Evolutionary conservation across 768 basidiomycete genomes (phyloP).

Genomic region (Collybiopsis luxurians): DNA sequence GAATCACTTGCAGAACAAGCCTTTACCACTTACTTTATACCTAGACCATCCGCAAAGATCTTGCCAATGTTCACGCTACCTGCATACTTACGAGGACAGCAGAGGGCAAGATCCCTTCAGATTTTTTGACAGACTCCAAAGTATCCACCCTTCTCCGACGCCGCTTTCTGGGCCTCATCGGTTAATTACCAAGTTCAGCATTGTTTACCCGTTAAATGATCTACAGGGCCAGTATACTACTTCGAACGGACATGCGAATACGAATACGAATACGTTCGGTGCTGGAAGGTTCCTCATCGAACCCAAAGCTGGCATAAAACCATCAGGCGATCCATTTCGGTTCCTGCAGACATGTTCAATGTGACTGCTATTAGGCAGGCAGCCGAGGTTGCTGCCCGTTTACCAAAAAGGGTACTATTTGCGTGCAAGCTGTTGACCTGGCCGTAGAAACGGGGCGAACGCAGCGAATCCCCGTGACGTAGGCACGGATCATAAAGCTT

Average conservation of each 20-base stretch:
- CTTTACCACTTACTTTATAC: too few relatives aligned
- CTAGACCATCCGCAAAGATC: too few relatives aligned
- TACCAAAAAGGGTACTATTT: too few relatives aligned
- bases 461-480: too few relatives aligned
- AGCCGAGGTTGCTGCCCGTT: too few relatives aligned
- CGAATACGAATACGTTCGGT: conserved; percentile 34
- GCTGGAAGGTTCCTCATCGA: conserved; percentile 10
- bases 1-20: too few relatives aligned
- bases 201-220: conserved; percentile 60
- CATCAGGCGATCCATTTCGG: conserved; percentile 31
- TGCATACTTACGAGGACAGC: too few relatives aligned
- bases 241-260: conserved; percentile 34
- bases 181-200: conserved; percentile 52
- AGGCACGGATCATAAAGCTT: too few relatives aligned
- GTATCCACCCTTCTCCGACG: conserved; percentile 52
- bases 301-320: conserved; percentile 25
- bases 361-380: conserved; percentile 3
- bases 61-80: too few relatives aligned
- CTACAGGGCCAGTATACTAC: conserved; percentile 45
- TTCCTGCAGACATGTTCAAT: too few relatives aligned
- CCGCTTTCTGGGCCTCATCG: conserved; percentile 47
- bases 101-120: background rate
- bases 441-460: too few relatives aligned
- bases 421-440: too few relatives aligned
- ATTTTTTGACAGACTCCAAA: background rate